phyloP scores from a whole-genome alignment of 345 rosid species.

The Dipteronia dyeriana region DNA sequence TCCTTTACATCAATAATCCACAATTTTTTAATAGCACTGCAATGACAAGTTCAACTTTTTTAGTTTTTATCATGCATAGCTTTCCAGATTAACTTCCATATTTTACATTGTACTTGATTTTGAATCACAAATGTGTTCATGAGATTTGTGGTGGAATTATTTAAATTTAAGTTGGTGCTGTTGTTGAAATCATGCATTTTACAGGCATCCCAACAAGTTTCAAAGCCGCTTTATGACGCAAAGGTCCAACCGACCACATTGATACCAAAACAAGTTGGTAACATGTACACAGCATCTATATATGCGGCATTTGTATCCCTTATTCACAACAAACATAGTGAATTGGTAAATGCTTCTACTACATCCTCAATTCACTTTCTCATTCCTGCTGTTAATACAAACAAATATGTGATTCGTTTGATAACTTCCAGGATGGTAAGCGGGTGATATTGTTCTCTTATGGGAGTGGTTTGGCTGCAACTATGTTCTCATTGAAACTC shows the following conservation, averaged over 20 bases:
- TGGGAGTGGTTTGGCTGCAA: conserved; percentile 94
- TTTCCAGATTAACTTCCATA: background rate
- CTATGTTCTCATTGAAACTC: conserved; percentile 84
- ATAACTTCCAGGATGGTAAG: conserved; percentile 62
- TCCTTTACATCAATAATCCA: background rate
- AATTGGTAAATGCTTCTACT: conserved; percentile 58
- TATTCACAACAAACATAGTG: conserved; percentile 67
- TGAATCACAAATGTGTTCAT: background rate
- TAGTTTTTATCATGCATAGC: background rate
- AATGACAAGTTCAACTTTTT: background rate
- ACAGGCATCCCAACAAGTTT: conserved; percentile 86
- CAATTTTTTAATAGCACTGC: background rate
- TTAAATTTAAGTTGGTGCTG: conserved; percentile 12
- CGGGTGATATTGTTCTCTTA: conserved; percentile 88
- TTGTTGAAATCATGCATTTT: conserved; percentile 30
- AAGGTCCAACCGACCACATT: conserved; percentile 90
- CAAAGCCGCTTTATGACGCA: conserved; percentile 82
- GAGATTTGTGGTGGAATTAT: conserved; percentile 8
- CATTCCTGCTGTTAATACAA: conserved; percentile 5
- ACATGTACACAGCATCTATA: conserved; percentile 98
- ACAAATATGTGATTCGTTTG: background rate
- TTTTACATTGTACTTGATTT: conserved; percentile 2
- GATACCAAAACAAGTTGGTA: conserved; percentile 97
- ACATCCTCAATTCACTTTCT: background rate
- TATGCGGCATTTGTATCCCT: conserved; percentile 97